phyloP scores from a whole-genome alignment of 2,329 filamentous ascomycete genomes.

The Alternaria triticimaculans region DNA sequence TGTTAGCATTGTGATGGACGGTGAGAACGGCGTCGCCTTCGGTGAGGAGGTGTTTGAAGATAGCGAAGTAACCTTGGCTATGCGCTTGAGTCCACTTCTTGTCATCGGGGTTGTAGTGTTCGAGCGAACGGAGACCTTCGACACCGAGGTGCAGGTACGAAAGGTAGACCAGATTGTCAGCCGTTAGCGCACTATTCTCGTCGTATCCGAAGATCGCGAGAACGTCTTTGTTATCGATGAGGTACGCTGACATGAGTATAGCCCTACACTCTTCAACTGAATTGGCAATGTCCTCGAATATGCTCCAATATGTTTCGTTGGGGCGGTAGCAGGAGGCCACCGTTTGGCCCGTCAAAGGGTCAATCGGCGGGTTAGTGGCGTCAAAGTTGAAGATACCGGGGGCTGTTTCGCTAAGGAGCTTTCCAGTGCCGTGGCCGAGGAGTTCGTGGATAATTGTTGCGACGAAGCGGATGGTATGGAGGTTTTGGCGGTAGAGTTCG shows the following conservation, averaged over 20 bases:
- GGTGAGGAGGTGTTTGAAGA: neutral
- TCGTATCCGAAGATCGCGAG: neutral
- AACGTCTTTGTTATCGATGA: neutral
- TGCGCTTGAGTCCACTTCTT: neutral
- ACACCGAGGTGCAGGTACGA: neutral
- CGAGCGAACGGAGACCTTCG: neutral
- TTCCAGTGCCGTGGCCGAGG: neutral
- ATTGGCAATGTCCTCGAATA: neutral
- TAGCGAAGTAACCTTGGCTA: neutral
- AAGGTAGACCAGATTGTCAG: neutral
- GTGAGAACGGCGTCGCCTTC: neutral
- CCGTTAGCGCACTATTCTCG: rapidly evolving
- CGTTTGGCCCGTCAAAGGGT: neutral
- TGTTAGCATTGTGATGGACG: neutral
- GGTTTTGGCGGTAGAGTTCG: neutral
- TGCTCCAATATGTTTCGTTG: neutral
- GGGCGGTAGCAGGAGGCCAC: neutral
- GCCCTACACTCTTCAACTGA: neutral
- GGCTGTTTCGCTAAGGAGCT: neutral
- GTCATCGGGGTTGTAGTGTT: neutral
- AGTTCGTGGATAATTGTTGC: neutral
- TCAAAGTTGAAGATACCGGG: neutral
- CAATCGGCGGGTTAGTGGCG: neutral
- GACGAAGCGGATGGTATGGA: neutral
- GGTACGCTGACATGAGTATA: neutral